These are phyloP conservation scores for Trifolium dubium DNA, from an alignment of 306 rosid species.

Conservation along the genomic window DNA sequence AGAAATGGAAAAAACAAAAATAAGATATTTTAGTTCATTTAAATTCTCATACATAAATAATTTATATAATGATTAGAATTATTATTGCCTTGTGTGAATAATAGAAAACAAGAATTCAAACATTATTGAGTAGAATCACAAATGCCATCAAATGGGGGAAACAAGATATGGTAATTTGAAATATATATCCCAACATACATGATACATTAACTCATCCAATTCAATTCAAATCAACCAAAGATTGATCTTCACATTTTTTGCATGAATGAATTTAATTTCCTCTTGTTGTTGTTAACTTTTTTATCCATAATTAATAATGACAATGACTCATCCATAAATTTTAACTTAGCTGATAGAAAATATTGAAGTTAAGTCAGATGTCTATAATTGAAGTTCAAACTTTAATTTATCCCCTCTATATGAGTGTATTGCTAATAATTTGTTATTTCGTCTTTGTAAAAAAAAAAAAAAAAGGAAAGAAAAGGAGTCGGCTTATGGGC, in stretches of 20 bases:
- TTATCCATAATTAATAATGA: slow-evolving; percentile 20
- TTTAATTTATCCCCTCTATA: no score
- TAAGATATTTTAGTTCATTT: slow-evolving; percentile 1
- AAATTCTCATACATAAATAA: not conserved
- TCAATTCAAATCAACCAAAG: slow-evolving; percentile 37
- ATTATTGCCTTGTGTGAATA: slow-evolving; percentile 36
- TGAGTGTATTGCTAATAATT: no score
- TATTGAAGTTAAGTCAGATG: no score
- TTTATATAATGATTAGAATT: slow-evolving; percentile 33
- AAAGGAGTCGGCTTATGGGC: slow-evolving; percentile 34
- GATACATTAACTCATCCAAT: not conserved
- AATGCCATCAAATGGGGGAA: slow-evolving; percentile 50
- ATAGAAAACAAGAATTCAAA: slow-evolving; percentile 42
- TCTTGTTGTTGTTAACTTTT: not conserved
- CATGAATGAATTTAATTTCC: slow-evolving; percentile 31
- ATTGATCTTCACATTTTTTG: slow-evolving; percentile 12
- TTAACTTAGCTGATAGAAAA: no score
- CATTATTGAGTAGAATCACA: slow-evolving; percentile 40
- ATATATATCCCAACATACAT: slow-evolving; percentile 23
- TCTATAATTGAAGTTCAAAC: no score
- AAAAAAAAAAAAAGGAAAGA: not conserved
- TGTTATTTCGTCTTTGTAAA: no score
- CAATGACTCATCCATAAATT: no score
- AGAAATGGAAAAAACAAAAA: slow-evolving; percentile 39
- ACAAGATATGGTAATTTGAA: slow-evolving; percentile 45